phyloP scores from a whole-genome alignment of 768 basidiomycete species.

The Amanita pallidorosea region DNA sequence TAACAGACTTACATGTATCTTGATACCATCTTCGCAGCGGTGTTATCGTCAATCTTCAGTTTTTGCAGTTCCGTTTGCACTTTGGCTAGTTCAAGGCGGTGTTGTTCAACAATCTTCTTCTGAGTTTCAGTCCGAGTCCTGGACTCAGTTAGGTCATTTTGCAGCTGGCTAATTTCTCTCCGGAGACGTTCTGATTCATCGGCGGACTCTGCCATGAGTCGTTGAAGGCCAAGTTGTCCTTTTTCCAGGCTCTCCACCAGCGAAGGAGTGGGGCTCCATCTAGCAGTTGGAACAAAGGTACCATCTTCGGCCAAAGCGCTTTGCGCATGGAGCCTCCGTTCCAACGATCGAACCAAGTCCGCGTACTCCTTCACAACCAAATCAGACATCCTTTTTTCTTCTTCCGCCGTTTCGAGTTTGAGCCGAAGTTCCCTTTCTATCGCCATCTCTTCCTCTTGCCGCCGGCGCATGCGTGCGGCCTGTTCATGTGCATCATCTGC shows the following conservation, averaged over 20 bases:
- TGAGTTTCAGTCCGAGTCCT: slow-evolving; percentile 36
- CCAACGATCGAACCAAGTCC: slow-evolving; percentile 56
- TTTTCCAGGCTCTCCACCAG: slow-evolving; percentile 32
- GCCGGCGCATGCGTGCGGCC: slow-evolving; percentile 38
- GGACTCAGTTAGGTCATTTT: slow-evolving; percentile 31
- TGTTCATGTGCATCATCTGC: slow-evolving; percentile 46
- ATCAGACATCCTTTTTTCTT: slow-evolving; percentile 54
- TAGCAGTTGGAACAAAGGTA: slow-evolving; percentile 2
- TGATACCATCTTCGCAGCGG: slow-evolving; percentile 75
- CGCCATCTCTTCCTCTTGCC: slow-evolving; percentile 40
- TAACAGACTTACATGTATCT: slow-evolving; percentile 60
- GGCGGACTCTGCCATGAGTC: slow-evolving; percentile 38
- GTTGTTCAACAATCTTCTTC: slow-evolving; percentile 26
- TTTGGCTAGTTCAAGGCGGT: slow-evolving; percentile 34
- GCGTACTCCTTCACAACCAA: slow-evolving; percentile 65
- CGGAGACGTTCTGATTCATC: slow-evolving; percentile 35
- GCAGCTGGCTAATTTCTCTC: slow-evolving; percentile 28
- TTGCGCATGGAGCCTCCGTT: slow-evolving; percentile 23
- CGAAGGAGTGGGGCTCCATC: background rate
- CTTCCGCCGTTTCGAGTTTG: slow-evolving; percentile 36
- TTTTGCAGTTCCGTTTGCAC: slow-evolving; percentile 42
- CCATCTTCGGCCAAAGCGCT: background rate
- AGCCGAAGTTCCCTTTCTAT: slow-evolving; percentile 40
- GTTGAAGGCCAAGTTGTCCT: slow-evolving; percentile 36
- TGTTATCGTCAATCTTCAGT: slow-evolving; percentile 52